phyloP scores from a whole-genome alignment of 495 filamentous ascomycete genomes.

The Neurospora sp. region DNA sequence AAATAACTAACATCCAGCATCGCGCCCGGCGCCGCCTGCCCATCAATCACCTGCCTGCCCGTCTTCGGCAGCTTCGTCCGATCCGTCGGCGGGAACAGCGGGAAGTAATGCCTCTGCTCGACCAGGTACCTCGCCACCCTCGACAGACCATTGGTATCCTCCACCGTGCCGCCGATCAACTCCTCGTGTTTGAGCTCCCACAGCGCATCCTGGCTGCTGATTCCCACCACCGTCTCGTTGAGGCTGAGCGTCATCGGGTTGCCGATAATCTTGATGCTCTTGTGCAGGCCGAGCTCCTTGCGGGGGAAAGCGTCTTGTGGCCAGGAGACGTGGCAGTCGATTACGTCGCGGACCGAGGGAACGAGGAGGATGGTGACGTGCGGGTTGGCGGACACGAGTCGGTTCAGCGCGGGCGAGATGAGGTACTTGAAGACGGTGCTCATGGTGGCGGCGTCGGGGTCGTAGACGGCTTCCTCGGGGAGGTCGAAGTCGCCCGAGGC shows the following conservation, averaged over 20 bases:
- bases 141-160: slow-evolving; percentile 50
- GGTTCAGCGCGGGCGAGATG: slow-evolving; percentile 56
- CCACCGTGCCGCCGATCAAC: slow-evolving; percentile 43
- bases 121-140: slow-evolving; percentile 63
- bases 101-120: slow-evolving; percentile 82
- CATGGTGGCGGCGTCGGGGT: slow-evolving; percentile 70
- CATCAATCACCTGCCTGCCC: slow-evolving; percentile 32
- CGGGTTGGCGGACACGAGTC: slow-evolving; percentile 57
- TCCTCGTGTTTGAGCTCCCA: slow-evolving; percentile 73
- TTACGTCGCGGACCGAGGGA: slow-evolving; percentile 76
- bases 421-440: slow-evolving; percentile 72
- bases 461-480: slow-evolving; percentile 54
- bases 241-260: slow-evolving; percentile 80
- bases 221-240: slow-evolving; percentile 72
- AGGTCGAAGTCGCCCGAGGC: slow-evolving; percentile 84
- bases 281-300: slow-evolving; percentile 62
- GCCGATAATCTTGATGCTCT: slow-evolving; percentile 63
- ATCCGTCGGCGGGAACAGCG: slow-evolving; percentile 69
- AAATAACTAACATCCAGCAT: slow-evolving; percentile 72
- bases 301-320: slow-evolving; percentile 73
- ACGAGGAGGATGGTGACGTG: slow-evolving; percentile 71
- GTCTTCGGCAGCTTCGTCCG: slow-evolving; percentile 56
- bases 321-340: slow-evolving; percentile 77
- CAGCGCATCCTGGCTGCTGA: slow-evolving; percentile 75
- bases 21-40: slow-evolving; percentile 52